Conservation (phyloP, 192 early-diverging fungal genomes). For the Backusella circina region DNA sequence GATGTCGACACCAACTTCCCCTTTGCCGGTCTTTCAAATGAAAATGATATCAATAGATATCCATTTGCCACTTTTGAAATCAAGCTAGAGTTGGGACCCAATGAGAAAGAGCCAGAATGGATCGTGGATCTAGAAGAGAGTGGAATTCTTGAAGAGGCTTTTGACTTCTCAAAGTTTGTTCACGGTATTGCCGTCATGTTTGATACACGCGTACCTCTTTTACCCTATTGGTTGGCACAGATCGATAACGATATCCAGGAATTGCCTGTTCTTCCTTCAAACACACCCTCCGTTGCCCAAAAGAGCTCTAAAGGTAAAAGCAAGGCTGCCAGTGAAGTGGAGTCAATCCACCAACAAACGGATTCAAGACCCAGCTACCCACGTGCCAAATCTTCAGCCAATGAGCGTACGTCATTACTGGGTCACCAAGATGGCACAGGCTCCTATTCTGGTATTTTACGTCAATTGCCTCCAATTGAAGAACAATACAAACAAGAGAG, state of each 20-base stretch:
- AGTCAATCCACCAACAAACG: neutral
- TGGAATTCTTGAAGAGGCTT: slow-evolving; percentile 74
- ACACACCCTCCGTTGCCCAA: slow-evolving; percentile 7
- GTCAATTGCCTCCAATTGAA: neutral
- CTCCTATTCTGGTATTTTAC: slow-evolving; percentile 1
- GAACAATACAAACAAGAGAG: neutral
- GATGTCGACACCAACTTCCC: slow-evolving; percentile 80
- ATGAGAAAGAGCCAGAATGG: slow-evolving; percentile 71
- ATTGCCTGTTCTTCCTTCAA: slow-evolving; percentile 25
- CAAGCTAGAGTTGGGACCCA: slow-evolving; percentile 72
- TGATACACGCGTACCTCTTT: slow-evolving; percentile 53
- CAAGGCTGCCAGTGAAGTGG: neutral
- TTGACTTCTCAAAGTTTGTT: slow-evolving; percentile 84
- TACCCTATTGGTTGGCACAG: slow-evolving; percentile 61
- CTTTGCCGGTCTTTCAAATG: slow-evolving; percentile 75
- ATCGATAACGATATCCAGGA: slow-evolving; percentile 25
- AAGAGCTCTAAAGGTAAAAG: slow-evolving; percentile 15
- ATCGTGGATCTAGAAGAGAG: slow-evolving; percentile 68
- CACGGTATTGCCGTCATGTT: slow-evolving; percentile 76
- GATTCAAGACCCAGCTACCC: slow-evolving; percentile 3
- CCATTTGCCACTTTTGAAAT: slow-evolving; percentile 94
- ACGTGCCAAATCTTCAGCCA: neutral
- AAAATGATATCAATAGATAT: slow-evolving; percentile 80
- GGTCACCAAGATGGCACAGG: neutral
- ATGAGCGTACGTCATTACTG: slow-evolving; percentile 16